Base-by-base conservation (phyloP, 495 filamentous ascomycete genomes). In the Letharia columbiana region DNA sequence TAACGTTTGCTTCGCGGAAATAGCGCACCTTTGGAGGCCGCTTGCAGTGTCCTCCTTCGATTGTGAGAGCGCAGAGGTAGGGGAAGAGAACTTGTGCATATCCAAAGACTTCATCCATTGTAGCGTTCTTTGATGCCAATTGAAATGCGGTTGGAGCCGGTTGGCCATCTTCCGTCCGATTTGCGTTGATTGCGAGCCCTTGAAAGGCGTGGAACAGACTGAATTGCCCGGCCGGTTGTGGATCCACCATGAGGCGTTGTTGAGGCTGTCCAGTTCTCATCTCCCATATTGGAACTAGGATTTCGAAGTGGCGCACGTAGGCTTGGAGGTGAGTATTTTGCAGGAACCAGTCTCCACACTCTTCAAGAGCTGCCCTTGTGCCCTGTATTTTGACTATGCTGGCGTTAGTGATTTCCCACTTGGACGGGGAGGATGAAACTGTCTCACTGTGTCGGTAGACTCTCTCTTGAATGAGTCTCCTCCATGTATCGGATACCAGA, bases 201-300 rank as follows among this genome's bases (percentile, higher is more conserved):
- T 66, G 64, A 35, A 66, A 66, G 20, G 41, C n/a, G 57, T 58
- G 64, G 49, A 66, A 50, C 3, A 66, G 64, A 40, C 33, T 49
- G 42, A 28, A 4, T 20, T 54, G 44, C 13, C 44, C 47, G 20
- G 44, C 58, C 41, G 35, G 23, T 31, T 45, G 57, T 15, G 42
- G 57, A 20, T 61, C 64, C 42, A 54, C 37, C 33, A 28, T 23
- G 42, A 61, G 47, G 44, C 58, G 42, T 40, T 57, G 57, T 31
- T 66, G 58, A 47, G 42, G 17, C 33, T 28, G 56, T 33, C 58
- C 45, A 15, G 44, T 17, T 54, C 81, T 76, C 20, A 80, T 78
- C 28, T 87, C 85, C 79, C 87, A 89, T 40, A 89, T 85, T 9
- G 88, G 88, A 59, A 90, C 85, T 84, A 87, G 89, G 23, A 89